phyloP scores from a whole-genome alignment of 2,329 filamentous ascomycete species.

The Exophiala viscosa region DNA sequence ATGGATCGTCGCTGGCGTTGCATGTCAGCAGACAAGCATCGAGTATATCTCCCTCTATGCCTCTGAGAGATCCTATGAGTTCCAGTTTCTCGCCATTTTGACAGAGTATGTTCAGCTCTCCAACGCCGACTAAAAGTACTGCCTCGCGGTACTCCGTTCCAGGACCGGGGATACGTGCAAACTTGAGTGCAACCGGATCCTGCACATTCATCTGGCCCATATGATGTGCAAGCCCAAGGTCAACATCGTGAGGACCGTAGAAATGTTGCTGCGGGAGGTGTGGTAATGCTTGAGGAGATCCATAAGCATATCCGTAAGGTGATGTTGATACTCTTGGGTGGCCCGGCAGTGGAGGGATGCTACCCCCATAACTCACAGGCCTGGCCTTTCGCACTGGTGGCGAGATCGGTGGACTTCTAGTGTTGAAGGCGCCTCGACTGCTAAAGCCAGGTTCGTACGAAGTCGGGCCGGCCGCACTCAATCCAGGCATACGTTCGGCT shows the following conservation, averaged over 20 bases:
- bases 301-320: constrained; percentile 44
- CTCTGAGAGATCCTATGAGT: constrained; percentile 66
- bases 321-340: constrained; percentile 25
- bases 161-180: constrained; percentile 10
- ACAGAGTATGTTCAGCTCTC: constrained; percentile 70
- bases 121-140: constrained; percentile 78
- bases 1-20: constrained; percentile 52
- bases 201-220: constrained; percentile 6
- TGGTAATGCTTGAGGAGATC: constrained; percentile 58
- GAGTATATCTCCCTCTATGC: constrained; percentile 73
- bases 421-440: constrained; percentile 39
- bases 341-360: constrained; percentile 33
- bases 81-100: constrained; percentile 70
- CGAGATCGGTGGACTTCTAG: constrained; percentile 42
- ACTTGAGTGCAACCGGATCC: constrained; percentile 16
- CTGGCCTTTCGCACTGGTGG: constrained; percentile 39
- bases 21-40: constrained; percentile 79
- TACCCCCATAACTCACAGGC: constrained; percentile 42
- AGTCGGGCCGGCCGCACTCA: constrained; percentile 36
- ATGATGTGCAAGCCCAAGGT: constrained; percentile 51
- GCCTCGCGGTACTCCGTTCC: constrained; percentile 45
- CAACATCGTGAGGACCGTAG: constrained; percentile 70
- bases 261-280: constrained; percentile 75
- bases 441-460: constrained; percentile 38
- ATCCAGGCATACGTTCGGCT: constrained; percentile 17